A percentile compares a stretch with the other conserved stretches of the same genome.
Conservation (phyloP, 2,329 filamentous ascomycete genomes). For the Biscogniauxia marginata region DNA sequence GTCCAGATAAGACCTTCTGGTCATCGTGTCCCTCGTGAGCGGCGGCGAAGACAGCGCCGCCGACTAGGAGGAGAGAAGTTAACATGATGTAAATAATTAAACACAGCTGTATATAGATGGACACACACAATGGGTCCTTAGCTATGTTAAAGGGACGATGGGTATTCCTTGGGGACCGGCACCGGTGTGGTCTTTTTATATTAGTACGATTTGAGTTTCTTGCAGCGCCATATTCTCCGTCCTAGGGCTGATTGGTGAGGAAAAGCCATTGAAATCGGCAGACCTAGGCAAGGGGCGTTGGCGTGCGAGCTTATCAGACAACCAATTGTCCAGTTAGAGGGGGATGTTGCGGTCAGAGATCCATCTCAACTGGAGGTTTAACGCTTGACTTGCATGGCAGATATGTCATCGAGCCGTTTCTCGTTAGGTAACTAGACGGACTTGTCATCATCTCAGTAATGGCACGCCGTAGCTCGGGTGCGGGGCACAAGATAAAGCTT, state of each 20-base stretch:
- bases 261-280: conserved; percentile 16
- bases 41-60: conserved; percentile 48
- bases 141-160: not conserved
- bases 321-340: conserved; percentile 22
- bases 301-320: conserved; percentile 14
- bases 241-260: conserved; percentile 14
- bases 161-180: not conserved
- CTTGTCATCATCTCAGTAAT: conserved; percentile 18
- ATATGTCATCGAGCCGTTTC: conserved; percentile 23
- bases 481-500: conserved; percentile 28
- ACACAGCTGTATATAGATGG: not conserved
- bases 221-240: not conserved
- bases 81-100: conserved; percentile 16
- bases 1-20: conserved; percentile 64
- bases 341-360: conserved; percentile 11
- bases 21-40: conserved; percentile 59
- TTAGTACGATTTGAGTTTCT: conserved; percentile 7
- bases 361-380: conserved; percentile 21
- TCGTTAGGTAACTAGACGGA: conserved; percentile 22
- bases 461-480: conserved; percentile 20
- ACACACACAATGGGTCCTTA: not conserved
- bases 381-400: conserved; percentile 23
- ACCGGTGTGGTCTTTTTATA: conserved; percentile 4
- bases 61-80: conserved; percentile 33
- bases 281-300: conserved; percentile 10